These are phyloP conservation scores for Verticillium nonalfalfae DNA, from an alignment of 2,329 filamentous ascomycete genomes.

Conservation along the genomic window DNA sequence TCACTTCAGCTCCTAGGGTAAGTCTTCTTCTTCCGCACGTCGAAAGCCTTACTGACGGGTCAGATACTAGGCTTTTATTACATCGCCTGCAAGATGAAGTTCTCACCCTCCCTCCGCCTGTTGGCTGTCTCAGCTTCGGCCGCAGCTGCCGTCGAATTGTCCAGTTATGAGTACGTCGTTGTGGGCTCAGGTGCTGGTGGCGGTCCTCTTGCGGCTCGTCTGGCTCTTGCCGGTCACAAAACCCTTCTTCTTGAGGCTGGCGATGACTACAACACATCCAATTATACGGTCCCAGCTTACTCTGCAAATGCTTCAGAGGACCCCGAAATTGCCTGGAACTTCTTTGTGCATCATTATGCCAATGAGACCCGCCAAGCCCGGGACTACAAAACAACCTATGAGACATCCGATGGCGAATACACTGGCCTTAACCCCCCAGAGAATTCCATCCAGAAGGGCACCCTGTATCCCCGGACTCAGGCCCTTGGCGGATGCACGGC, in stretches of 20 bases:
- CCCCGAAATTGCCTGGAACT: constrained; percentile 52
- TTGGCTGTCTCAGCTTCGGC: constrained; percentile 11
- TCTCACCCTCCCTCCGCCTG: constrained; percentile 9
- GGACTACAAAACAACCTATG: constrained; percentile 54
- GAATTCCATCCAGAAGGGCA: constrained; percentile 44
- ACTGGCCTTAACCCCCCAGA: constrained; percentile 45
- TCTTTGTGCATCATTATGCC: constrained; percentile 56
- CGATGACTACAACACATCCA: constrained; percentile 36
- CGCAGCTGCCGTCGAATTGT: constrained; percentile 16
- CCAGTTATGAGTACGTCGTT: constrained; percentile 54
- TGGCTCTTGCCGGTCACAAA: constrained; percentile 53
- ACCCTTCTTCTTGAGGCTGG: constrained; percentile 57
- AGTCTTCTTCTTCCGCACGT: not conserved
- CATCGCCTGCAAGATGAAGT: constrained; percentile 3
- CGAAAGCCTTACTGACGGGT: not conserved
- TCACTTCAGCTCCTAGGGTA: not conserved
- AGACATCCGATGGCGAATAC: constrained; percentile 43
- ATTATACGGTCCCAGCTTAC: constrained; percentile 46
- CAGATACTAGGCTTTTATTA: not conserved
- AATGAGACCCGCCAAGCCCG: constrained; percentile 43
- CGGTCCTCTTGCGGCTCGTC: constrained; percentile 49
- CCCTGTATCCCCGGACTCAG: constrained; percentile 51
- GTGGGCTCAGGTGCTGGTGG: constrained; percentile 56
- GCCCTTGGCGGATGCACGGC: constrained; percentile 51
- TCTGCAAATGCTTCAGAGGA: constrained; percentile 49